Base-by-base conservation (phyloP, 2,329 filamentous ascomycete genomes). In the Biscogniauxia marginata region DNA sequence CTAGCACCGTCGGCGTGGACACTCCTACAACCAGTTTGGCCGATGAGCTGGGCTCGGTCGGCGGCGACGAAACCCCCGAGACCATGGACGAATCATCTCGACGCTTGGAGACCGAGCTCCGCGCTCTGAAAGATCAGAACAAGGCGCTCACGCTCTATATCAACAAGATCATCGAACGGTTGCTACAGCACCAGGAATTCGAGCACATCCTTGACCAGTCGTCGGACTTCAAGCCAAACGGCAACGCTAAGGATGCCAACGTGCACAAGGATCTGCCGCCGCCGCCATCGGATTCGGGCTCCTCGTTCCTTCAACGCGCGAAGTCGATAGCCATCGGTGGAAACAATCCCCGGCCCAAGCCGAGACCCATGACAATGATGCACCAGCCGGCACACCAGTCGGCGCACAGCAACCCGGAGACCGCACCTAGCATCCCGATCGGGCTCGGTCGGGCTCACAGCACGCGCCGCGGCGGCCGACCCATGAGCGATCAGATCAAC, bases 91-190 rank as follows among this genome's bases (percentile, higher is more conserved):
- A 89, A 75, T 77, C 62, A 83, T 86, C 54, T 76, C 87, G 87
- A 66, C 85, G 85, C 52, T 79, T 95, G 11, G 93, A 97, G 71
- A 75, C 80, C 9, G 93, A 98, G 67, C 74, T 95, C 64, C 91
- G 89, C 73, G 81, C 84, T 7, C 79, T 91, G 65, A 93, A 90
- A 76, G 93, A 96, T 71, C 88, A 96, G 78, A 98, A 99, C 80
- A 98, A 98, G 79, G 95, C 95, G 24, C 80, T 99, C 65, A 96
- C 92, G 21, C 80, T 98, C 63, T 99, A 99, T 78, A 97, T 99
- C 79, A 96, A 98, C 83, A 96, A 95, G 77, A 98, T 99, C 73
- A 96, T 99, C 71, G 95, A 95, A 73, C 89, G 95, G 55, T 84
- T 99, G 46, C 83, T 99, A 60, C 90, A 96, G 70, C 90, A 97